Conservation (phyloP, 2,329 filamentous ascomycete species). For the Chrysoporthe deuterocubensis region DNA sequence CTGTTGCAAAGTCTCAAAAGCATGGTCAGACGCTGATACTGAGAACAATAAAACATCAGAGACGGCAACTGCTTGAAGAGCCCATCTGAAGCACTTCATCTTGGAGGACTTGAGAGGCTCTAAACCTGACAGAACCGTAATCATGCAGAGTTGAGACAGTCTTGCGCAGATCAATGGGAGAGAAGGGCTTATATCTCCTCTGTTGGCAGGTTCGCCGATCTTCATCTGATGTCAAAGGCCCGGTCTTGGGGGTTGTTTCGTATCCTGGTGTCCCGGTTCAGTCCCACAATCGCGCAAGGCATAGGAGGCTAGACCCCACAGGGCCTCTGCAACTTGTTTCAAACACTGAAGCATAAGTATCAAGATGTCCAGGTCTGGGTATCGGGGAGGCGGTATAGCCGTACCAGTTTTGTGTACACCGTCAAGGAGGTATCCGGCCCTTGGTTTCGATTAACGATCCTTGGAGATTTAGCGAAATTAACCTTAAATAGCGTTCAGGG, state of each 20-base stretch:
- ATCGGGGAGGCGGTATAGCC: too few relatives aligned
- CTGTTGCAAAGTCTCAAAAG: slow-evolving; percentile 17
- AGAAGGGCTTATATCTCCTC: too few relatives aligned
- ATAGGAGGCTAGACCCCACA: background rate
- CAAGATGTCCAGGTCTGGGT: background rate
- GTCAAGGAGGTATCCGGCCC: slow-evolving; percentile 13
- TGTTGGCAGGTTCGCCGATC: background rate
- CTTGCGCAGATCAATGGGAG: too few relatives aligned
- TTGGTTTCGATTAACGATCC: too few relatives aligned
- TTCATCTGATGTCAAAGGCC: background rate
- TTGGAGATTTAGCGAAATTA: too few relatives aligned
- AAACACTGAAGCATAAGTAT: background rate
- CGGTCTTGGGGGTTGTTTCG: background rate
- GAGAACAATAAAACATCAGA: slow-evolving; percentile 1
- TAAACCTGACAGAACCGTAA: too few relatives aligned
- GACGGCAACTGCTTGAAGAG: background rate
- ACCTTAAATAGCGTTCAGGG: too few relatives aligned
- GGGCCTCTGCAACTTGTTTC: background rate
- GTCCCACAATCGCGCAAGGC: background rate
- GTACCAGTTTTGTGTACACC: background rate
- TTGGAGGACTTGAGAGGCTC: background rate
- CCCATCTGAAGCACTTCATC: background rate
- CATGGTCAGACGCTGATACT: background rate
- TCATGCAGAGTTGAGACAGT: too few relatives aligned
- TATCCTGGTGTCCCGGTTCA: background rate